These are phyloP conservation scores for Monocercomonoides exilis DNA, from an alignment of 78 protist species.

Conservation along the genomic window DNA sequence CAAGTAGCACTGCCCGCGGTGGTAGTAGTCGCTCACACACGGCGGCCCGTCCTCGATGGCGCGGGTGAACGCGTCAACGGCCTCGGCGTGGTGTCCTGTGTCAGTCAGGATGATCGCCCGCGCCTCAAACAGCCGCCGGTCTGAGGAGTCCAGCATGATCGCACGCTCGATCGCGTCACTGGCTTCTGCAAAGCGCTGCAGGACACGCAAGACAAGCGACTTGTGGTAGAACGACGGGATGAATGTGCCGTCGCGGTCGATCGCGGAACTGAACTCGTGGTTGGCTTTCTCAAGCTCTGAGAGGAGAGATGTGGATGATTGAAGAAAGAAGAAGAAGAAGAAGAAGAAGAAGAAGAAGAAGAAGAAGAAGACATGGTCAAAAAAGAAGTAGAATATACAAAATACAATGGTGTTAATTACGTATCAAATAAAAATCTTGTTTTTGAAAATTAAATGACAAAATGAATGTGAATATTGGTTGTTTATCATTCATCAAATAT, in stretches of 20 bases:
- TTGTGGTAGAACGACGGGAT: not conserved
- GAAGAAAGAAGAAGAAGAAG: no score
- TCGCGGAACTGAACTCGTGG: not conserved
- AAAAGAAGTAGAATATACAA: no score
- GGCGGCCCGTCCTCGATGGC: conserved; percentile 7
- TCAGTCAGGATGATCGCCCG: not conserved
- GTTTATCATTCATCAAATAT: no score
- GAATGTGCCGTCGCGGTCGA: not conserved
- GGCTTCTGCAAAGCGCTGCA: not conserved
- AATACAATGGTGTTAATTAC: no score
- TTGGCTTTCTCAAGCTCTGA: not conserved
- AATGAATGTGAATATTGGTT: not conserved
- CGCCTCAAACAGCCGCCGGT: not conserved
- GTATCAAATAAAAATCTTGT: no score
- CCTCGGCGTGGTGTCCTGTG: conserved; percentile 2
- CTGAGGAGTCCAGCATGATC: not conserved
- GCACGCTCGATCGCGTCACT: not conserved
- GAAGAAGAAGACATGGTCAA: no score
- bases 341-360: no score
- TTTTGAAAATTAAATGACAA: not conserved
- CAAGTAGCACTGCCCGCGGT: not conserved
- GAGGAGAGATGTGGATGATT: no score
- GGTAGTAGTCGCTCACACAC: not conserved
- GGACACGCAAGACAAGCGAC: not conserved
- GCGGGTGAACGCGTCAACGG: not conserved